Conservation (phyloP, 2,329 filamentous ascomycete genomes). For the Sarocladium brachiariae region DNA sequence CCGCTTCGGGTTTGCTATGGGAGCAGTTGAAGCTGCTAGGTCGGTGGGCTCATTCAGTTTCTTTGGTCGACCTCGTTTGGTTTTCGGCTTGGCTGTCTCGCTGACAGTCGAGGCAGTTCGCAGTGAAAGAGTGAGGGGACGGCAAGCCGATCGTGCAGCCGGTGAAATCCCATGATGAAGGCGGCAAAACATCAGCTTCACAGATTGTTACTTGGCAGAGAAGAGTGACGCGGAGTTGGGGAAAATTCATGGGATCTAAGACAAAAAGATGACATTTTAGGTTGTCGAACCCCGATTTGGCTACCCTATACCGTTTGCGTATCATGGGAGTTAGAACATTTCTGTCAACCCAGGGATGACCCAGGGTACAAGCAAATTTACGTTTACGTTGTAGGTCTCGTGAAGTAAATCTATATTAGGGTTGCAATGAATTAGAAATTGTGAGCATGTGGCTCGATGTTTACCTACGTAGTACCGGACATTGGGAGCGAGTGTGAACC, state of each 20-base stretch:
- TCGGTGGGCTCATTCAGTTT: conserved; percentile 10
- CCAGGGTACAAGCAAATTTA: too few species aligned
- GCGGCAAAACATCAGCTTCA: neutral
- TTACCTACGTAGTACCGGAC: too few species aligned
- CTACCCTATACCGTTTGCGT: too few species aligned
- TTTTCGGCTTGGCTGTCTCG: neutral
- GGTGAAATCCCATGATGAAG: neutral
- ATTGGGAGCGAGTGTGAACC: too few species aligned
- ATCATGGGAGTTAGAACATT: too few species aligned
- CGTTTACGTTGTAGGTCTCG: too few species aligned
- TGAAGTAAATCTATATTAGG: too few species aligned
- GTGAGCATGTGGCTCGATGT: too few species aligned
- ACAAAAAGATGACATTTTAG: neutral
- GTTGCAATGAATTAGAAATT: too few species aligned
- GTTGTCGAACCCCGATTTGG: too few species aligned
- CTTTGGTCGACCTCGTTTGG: neutral
- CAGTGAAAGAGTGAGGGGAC: neutral
- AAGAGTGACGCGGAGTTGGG: neutral
- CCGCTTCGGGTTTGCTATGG: neutral
- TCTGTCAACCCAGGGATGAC: too few species aligned
- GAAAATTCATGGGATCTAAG: too few species aligned
- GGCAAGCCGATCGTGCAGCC: neutral
- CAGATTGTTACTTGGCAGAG: neutral
- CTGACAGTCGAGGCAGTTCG: neutral
- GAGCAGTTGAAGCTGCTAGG: neutral